Percentiles rank a stretch among this genome's conserved stretches.
Evolutionary conservation across 345 rosid species (phyloP).

Genomic region (Salix arbutifolia): DNA sequence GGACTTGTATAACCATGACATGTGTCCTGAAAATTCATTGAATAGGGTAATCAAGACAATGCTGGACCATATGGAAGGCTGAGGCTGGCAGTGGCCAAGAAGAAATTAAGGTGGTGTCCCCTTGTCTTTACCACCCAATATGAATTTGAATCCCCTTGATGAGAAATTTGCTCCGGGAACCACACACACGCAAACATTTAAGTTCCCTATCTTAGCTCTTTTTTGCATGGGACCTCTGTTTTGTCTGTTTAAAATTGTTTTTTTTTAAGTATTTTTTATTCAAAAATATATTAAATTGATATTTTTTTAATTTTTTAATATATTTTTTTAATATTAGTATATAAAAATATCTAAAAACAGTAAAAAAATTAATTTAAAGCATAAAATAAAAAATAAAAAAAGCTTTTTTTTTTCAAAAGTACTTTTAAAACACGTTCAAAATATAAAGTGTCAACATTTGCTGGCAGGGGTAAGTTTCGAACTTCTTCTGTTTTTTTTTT

Average conservation of each 20-base stretch:
- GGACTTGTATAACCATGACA: neutral
- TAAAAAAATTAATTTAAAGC: too few species aligned
- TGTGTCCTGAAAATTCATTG: conserved; percentile 18
- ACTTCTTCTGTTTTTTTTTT: neutral
- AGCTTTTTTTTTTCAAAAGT: too few species aligned
- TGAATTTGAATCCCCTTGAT: conserved; percentile 4
- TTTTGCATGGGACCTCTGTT: neutral
- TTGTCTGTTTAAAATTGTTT: neutral
- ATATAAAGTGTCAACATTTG: conserved; percentile 33
- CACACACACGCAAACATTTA: conserved; percentile 13
- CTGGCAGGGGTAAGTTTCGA: conserved; percentile 21
- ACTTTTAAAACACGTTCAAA: too few species aligned
- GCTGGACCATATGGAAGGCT: conserved; percentile 40
- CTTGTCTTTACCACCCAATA: conserved; percentile 23
- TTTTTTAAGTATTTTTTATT: too few species aligned
- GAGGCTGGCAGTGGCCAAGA: conserved; percentile 36
- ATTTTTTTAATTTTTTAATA: too few species aligned
- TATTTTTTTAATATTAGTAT: too few species aligned
- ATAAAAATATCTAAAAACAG: too few species aligned
- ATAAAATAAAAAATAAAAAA: too few species aligned
- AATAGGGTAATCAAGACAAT: conserved; percentile 31
- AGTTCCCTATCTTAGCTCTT: conserved; percentile 1
- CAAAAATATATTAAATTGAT: too few species aligned
- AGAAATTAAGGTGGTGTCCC: conserved; percentile 46
- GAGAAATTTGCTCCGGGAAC: conserved; percentile 8